A percentile compares a stretch with the other conserved stretches of the same genome.
Conservation (phyloP, 129 eudicot genomes). For the Centaurea solstitialis region DNA sequence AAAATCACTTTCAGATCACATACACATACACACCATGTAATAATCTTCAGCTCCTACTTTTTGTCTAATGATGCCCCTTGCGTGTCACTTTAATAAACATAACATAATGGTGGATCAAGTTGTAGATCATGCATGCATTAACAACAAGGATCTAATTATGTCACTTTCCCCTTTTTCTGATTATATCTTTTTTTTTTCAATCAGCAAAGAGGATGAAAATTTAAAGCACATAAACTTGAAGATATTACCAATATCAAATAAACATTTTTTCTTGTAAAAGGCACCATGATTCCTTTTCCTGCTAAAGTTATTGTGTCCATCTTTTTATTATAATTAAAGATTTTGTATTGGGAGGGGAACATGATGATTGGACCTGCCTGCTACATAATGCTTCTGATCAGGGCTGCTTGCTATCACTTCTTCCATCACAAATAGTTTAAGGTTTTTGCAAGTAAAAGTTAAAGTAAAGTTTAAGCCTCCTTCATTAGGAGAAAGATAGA, state of each 20-base stretch:
- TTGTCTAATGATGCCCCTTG: conserved; percentile 34
- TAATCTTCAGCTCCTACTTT: conserved; percentile 35
- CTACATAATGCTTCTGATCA: conserved; percentile 20
- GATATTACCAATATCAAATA: conserved; percentile 1
- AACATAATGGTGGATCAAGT: conserved; percentile 38
- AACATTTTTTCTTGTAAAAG: not conserved
- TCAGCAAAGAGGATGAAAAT: not conserved
- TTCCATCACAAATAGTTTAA: conserved; percentile 14
- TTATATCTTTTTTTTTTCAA: not conserved
- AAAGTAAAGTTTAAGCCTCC: not conserved
- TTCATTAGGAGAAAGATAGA: not conserved
- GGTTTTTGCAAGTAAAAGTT: conserved; percentile 3
- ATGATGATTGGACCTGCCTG: conserved; percentile 32
- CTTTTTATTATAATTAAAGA: conserved; percentile 11
- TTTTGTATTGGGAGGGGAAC: conserved; percentile 23
- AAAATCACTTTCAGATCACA: conserved; percentile 30
- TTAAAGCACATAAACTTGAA: conserved; percentile 9
- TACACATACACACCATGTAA: conserved; percentile 20
- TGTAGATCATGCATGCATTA: conserved; percentile 40
- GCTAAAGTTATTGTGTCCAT: conserved; percentile 1
- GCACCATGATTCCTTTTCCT: not conserved
- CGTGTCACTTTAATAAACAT: conserved; percentile 38
- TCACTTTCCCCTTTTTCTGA: conserved; percentile 1
- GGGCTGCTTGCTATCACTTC: conserved; percentile 15
- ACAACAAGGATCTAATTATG: conserved; percentile 35